phyloP scores from a whole-genome alignment of 75 land plant genomes.

The Sequoiadendron giganteum region DNA sequence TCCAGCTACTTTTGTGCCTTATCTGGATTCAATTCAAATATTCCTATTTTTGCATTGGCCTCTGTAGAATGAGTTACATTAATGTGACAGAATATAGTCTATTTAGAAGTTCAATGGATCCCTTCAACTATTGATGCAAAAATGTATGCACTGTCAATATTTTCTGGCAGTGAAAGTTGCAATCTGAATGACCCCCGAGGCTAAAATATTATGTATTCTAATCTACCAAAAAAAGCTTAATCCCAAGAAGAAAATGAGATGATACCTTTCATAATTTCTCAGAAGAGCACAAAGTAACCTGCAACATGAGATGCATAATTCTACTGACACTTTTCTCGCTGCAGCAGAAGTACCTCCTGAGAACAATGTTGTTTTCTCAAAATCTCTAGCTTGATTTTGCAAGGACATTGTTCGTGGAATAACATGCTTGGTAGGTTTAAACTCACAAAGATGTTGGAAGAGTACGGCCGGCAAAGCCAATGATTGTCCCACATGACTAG shows the following conservation, averaged over 20 bases:
- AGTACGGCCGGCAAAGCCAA: slow-evolving; percentile 67
- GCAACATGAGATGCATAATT: slow-evolving; percentile 74
- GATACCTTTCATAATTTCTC: slow-evolving; percentile 64
- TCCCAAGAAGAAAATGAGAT: not conserved
- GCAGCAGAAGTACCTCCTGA: not conserved
- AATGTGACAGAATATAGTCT: too few species aligned
- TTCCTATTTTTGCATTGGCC: not conserved
- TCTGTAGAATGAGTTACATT: not conserved
- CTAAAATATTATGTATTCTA: not conserved
- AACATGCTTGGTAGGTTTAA: slow-evolving; percentile 15
- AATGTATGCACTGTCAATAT: not conserved
- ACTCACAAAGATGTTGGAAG: slow-evolving; percentile 45
- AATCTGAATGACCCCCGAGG: not conserved
- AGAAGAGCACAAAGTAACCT: slow-evolving; percentile 54
- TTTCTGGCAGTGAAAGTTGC: not conserved
- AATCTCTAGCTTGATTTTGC: not conserved
- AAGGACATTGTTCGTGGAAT: not conserved
- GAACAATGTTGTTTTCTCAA: not conserved
- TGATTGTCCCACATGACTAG: slow-evolving; percentile 56
- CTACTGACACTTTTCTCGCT: slow-evolving; percentile 34
- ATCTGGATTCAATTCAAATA: not conserved
- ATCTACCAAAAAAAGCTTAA: not conserved
- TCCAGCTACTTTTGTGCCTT: not conserved
- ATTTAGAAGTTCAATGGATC: too few species aligned
- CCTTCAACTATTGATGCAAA: too few species aligned